Conservation (phyloP, 805 yeast species). For the Candida taoyuanica region DNA sequence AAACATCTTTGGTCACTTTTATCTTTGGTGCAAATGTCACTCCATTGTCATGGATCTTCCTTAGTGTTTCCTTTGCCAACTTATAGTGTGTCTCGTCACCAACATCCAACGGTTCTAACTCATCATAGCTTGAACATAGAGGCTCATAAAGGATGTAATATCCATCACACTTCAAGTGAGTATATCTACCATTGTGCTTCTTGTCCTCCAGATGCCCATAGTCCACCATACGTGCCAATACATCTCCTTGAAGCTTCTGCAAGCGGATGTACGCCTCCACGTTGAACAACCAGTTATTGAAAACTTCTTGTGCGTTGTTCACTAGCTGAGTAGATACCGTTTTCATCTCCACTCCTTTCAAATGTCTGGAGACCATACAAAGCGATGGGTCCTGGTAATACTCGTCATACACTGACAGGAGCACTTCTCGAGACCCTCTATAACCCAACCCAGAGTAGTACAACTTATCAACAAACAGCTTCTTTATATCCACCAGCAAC, state of each 20-base stretch:
- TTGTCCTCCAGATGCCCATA: conserved; percentile 27
- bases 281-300: conserved; percentile 20
- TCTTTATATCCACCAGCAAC: conserved; percentile 17
- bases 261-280: conserved; percentile 21
- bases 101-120: conserved; percentile 14
- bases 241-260: conserved; percentile 20
- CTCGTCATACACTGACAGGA: conserved; percentile 26
- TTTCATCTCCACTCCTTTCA: conserved; percentile 8
- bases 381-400: conserved; percentile 19
- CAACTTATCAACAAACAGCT: conserved; percentile 16
- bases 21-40: conserved; percentile 21
- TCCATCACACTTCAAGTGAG: conserved; percentile 26
- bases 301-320: conserved; percentile 14
- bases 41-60: conserved; percentile 19
- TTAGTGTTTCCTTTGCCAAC: conserved; percentile 13
- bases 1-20: conserved; percentile 13
- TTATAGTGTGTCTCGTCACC: conserved; percentile 13
- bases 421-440: conserved; percentile 8
- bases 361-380: conserved; percentile 19
- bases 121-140: conserved; percentile 14
- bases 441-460: conserved; percentile 3
- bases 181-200: conserved; percentile 13
- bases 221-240: conserved; percentile 22
- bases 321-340: conserved; percentile 9
- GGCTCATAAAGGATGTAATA: conserved; percentile 25